Conservation (phyloP, 2,329 filamentous ascomycete genomes). For the Didymella glomerata region DNA sequence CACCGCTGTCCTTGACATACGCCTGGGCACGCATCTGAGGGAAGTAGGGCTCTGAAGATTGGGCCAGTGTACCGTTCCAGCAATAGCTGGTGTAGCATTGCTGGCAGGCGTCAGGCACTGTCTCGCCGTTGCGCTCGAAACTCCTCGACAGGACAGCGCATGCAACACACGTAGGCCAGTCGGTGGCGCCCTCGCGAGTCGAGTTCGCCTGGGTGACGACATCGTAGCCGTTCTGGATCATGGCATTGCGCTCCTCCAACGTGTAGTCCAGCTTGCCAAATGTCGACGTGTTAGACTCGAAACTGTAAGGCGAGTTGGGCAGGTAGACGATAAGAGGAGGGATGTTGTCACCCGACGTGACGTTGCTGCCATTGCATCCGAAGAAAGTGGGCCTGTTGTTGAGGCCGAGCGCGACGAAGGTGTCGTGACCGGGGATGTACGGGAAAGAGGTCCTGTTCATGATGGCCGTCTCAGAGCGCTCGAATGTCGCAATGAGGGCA, state of each 20-base stretch:
- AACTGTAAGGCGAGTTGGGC: slow-evolving; percentile 83
- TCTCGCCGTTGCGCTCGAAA: slow-evolving; percentile 73
- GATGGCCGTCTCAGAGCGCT: slow-evolving; percentile 65
- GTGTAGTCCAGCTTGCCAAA: slow-evolving; percentile 70
- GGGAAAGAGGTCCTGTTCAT: slow-evolving; percentile 79
- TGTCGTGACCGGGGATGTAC: slow-evolving; percentile 74
- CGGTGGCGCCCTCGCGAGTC: slow-evolving; percentile 65
- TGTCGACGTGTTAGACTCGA: slow-evolving; percentile 80
- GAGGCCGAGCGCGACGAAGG: slow-evolving; percentile 78
- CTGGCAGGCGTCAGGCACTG: slow-evolving; percentile 74
- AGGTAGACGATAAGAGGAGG: slow-evolving; percentile 85
- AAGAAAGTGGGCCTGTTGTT: slow-evolving; percentile 82
- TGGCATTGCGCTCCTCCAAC: slow-evolving; percentile 72
- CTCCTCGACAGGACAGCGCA: slow-evolving; percentile 86
- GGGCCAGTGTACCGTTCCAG: slow-evolving; percentile 81
- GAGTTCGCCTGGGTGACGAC: slow-evolving; percentile 83
- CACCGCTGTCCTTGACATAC: slow-evolving; percentile 27
- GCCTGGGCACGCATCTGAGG: slow-evolving; percentile 32
- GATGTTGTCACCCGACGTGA: slow-evolving; percentile 57
- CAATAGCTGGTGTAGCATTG: slow-evolving; percentile 85
- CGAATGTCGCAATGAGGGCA: slow-evolving; percentile 75
- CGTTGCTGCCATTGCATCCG: slow-evolving; percentile 74
- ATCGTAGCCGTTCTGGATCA: slow-evolving; percentile 88
- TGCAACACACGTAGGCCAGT: slow-evolving; percentile 85
- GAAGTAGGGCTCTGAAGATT: slow-evolving; percentile 38